Conservation (phyloP, 1,139 yeast species). For the Pichiaceae sp. region DNA sequence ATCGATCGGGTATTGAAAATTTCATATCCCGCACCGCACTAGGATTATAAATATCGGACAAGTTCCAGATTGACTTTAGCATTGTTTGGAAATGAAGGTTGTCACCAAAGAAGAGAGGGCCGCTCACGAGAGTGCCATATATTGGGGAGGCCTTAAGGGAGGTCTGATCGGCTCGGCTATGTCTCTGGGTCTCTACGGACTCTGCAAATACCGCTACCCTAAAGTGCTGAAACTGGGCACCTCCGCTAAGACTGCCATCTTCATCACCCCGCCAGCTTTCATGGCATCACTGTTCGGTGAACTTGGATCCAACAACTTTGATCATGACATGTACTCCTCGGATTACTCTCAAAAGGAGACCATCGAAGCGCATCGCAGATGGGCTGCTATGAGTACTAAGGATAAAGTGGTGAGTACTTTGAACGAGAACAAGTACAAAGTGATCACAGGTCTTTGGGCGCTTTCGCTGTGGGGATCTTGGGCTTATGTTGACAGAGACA, state of each 20-base stretch:
- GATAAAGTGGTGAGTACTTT: slow-evolving; percentile 27
- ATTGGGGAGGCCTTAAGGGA: slow-evolving; percentile 59
- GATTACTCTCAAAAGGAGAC: slow-evolving; percentile 26
- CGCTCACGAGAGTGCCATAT: slow-evolving; percentile 51
- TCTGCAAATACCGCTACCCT: slow-evolving; percentile 36
- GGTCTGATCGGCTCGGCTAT: slow-evolving; percentile 43
- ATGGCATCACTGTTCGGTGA: slow-evolving; percentile 51
- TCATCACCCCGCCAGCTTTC: slow-evolving; percentile 50
- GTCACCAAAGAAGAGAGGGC: slow-evolving; percentile 56
- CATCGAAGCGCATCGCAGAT: slow-evolving; percentile 40
- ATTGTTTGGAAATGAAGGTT: slow-evolving; percentile 65
- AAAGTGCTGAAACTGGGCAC: slow-evolving; percentile 35
- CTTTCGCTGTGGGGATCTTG: slow-evolving; percentile 81
- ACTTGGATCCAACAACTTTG: slow-evolving; percentile 48
- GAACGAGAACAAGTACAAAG: slow-evolving; percentile 52
- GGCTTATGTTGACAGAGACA: slow-evolving; percentile 68
- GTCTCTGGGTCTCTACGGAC: slow-evolving; percentile 39
- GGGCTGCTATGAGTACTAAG: slow-evolving; percentile 38
- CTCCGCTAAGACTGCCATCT: slow-evolving; percentile 50
- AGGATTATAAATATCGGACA: no score
- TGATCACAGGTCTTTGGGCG: slow-evolving; percentile 79
- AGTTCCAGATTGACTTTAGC: no score
- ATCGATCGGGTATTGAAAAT: no score
- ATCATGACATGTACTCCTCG: slow-evolving; percentile 38
- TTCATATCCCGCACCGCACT: no score